Base-by-base conservation (phyloP, 1,284 basidiomycete species). In the Leccinum ponderosum region DNA sequence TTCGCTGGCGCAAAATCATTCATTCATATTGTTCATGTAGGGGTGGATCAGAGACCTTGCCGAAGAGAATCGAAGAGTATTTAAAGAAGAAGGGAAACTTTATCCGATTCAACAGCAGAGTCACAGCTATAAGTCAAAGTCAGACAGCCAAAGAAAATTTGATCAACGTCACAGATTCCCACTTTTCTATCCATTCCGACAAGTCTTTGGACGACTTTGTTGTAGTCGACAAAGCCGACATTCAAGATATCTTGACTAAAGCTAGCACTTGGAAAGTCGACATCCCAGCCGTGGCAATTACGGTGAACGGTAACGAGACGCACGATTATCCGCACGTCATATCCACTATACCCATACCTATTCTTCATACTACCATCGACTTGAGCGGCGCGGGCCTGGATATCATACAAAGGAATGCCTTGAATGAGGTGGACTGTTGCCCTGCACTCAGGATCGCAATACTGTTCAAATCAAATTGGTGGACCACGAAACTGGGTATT, bases 381-480 rank as follows among this genome's bases (percentile, higher is more conserved):
- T 22, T 48, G 12, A 22, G 20, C 20, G 20, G 47, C 1, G 20
- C 47, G 47, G 47, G 47, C 47, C 12, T 48, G 47, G 47, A 48
- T 22, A 7, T 48, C 20, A 48, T 48, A 6, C 47, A 48, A 48
- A 48, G 20, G 11, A 12, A 12, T 14, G 20, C 47, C 47, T 5
- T 48, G 20, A 11, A 22, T 5, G 12, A 1, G 0, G 9, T 22
- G 6, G 6, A 48, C 9, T 47, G 22, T 22, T 17, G 4, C 14
- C 17, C 17, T 22, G 6, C 2, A 48, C 12, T 48, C 47, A 48
- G 22, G 22, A 14, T 48, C 20, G 47, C 17, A 20, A 48, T 48
- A 48, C 47, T 48, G 17, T 48, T 22, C 47, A 44, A 44, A 44
- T 66, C 66, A 2, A 66, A 71, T n/a, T 78, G 75, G 68, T 78